Evolutionary conservation across 1,284 basidiomycete genomes (phyloP), one percentile per base, ranked within the genome.

Genomic region (Heterobasidion irregulare): DNA sequence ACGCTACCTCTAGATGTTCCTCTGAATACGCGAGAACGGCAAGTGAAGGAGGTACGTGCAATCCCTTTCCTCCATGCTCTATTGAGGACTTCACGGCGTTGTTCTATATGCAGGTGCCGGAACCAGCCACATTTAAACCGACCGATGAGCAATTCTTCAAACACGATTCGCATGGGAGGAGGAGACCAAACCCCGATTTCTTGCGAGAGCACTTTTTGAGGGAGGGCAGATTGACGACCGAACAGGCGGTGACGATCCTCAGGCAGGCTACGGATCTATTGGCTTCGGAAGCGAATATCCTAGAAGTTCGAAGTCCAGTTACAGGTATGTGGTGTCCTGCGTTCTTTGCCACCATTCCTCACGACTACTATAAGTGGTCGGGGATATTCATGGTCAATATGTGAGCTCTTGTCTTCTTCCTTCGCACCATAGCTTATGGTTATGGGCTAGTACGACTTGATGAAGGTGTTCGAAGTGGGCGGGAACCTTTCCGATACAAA

Each of bases 351-450:
- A 18, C 18, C 6, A 38, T 49, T 45, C 45, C 34, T 41, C 36
- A 56, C 57, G 48, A 51, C 52, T 50, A 57, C 53, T 52, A 52
- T 43, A 26, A 94, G 94, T 98, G 59, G 95, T 93, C 66, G 95
- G 95, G 52, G 96, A 99, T 74, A 95, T 98, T 54, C 96, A 99
- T 69, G 96, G 96, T 8, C 96, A 99, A 89, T 99, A 95, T 73
- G 93, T 96, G 72, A 72, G 91, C 73, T 52, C 33, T 15, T 36
- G 18, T 10, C 18, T 10, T n/a, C 36, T 59, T 33, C 47, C 32
- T 34, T 46, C 15, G 36, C n/a, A 35, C 47, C 13, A 18, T 33
- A 16, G 38, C 13, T 61, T 41, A 62, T 59, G 54, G 57, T n/a
- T n/a, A 56, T 51, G 34, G 52, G 32, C 33, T 59, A 96, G 94